These are phyloP conservation scores for Pestalotiopsis sp. DNA, from an alignment of 2,329 filamentous ascomycete species.

Conservation along the genomic window DNA sequence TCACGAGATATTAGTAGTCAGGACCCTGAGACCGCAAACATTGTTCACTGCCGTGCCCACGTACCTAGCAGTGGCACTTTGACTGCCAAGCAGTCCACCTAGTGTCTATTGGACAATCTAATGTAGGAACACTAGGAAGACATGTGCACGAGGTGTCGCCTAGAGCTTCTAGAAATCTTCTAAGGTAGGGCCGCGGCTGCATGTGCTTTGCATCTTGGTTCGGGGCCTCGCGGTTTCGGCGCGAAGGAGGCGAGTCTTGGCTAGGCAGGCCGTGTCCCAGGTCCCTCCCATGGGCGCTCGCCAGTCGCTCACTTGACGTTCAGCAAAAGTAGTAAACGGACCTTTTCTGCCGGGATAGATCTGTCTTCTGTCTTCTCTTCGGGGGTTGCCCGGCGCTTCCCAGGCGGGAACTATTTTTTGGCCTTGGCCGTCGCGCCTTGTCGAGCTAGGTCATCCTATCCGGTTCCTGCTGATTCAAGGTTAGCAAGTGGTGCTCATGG, in stretches of 20 bases:
- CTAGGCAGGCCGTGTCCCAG: neutral
- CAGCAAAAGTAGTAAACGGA: neutral
- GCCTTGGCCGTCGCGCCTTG: conserved; percentile 1
- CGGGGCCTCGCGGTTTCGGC: neutral
- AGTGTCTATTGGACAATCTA: too few species aligned
- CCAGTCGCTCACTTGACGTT: neutral
- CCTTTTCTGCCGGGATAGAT: neutral
- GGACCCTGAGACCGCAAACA: neutral
- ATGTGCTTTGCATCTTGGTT: neutral
- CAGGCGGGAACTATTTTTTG: conserved; percentile 7
- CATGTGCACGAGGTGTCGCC: neutral
- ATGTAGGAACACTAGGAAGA: neutral
- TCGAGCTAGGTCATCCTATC: neutral
- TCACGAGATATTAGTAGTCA: neutral
- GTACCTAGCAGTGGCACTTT: neutral
- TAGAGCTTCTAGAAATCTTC: conserved; percentile 5
- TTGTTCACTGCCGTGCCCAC: neutral
- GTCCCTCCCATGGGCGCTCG: too few species aligned
- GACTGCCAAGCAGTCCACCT: too few species aligned
- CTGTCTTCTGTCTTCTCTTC: neutral
- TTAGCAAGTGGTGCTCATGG: neutral
- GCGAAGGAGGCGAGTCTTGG: neutral
- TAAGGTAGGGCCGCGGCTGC: neutral
- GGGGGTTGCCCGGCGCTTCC: neutral
- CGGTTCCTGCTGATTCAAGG: neutral